Evolutionary conservation across 108 stramenopile genomes (phyloP), one percentile per base, ranked within the genome.

Genomic region (Pseudonitzschia multistriata): DNA sequence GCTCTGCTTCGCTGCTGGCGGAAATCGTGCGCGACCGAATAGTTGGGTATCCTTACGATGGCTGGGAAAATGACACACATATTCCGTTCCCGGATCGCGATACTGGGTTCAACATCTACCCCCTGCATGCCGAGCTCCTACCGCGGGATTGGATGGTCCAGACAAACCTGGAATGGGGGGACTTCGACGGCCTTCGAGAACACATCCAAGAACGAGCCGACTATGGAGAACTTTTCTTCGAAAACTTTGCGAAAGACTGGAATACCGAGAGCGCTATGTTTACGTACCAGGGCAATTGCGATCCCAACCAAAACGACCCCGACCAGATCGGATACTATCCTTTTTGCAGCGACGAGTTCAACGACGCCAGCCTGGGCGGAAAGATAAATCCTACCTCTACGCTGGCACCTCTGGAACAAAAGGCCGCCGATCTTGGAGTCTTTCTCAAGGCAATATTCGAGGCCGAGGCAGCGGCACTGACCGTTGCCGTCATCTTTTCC

Each of bases 361-460:
- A 87, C 35, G 65, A 87, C 57, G 55, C 72, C 0, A 62, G 28
- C 13, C 40, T 70, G 5, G 85, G 82, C 1, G 85, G 85, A 13
- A 71, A 60, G 14, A 34, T 82, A 17, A 50, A 76, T 53, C 81
- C 80, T 2, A 67, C 69, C 2, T 15, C 66, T 11, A 77, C 81
- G 2, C 67, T 74, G 33, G 49, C 70, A 21, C 68, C 63, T 27
- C 42, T 84, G 42, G 63, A 75, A 3, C 47, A 65, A 30, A 79
- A 75, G 37, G 67, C 81, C 15, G 74, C 78, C 7, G 78, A 79
- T 45, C 17, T 82, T 29, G 61, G 67, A 5, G 49, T 76, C 4
- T 74, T 84, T 30, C 34, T 84, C 29, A 87, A 87, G 29, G 67
- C 85, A 6, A 71, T 87, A 0, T 87, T 28, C 29, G 85, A 87